Evolutionary conservation across 176 grass and related monocot species (phyloP).

Genomic region (Miscanthus lutarioriparius): DNA sequence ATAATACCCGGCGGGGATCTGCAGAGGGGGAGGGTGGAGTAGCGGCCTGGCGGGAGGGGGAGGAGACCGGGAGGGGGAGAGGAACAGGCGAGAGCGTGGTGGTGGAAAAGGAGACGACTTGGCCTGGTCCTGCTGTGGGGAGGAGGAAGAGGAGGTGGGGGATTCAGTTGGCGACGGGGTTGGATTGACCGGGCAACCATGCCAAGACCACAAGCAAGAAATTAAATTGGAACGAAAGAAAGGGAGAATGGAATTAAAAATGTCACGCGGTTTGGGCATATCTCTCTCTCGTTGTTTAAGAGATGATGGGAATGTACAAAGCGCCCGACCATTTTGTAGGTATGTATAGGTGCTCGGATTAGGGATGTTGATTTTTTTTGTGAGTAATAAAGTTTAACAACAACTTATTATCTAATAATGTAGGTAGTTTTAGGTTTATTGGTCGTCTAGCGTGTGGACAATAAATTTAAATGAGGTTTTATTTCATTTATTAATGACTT

Average conservation of each 20-base stretch:
- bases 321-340: background rate
- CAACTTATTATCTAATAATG: no score
- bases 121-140: background rate
- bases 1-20: background rate
- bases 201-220: background rate
- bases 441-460: no score
- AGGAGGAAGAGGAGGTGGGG: background rate
- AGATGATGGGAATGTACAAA: background rate
- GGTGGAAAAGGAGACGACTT: constrained; percentile 29
- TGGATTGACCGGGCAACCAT: constrained; percentile 39
- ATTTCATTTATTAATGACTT: no score
- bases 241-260: background rate
- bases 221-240: no score
- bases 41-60: background rate
- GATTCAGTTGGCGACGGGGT: background rate
- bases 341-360: background rate
- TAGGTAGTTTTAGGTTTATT: no score
- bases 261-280: constrained; percentile 36
- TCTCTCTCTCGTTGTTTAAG: background rate
- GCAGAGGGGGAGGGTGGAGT: background rate
- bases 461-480: no score
- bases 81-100: background rate
- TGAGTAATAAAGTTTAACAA: no score
- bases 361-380: no score
- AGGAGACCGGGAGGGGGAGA: background rate